phyloP scores from a whole-genome alignment of 495 filamentous ascomycete species.

The Talaromyces borbonicus region DNA sequence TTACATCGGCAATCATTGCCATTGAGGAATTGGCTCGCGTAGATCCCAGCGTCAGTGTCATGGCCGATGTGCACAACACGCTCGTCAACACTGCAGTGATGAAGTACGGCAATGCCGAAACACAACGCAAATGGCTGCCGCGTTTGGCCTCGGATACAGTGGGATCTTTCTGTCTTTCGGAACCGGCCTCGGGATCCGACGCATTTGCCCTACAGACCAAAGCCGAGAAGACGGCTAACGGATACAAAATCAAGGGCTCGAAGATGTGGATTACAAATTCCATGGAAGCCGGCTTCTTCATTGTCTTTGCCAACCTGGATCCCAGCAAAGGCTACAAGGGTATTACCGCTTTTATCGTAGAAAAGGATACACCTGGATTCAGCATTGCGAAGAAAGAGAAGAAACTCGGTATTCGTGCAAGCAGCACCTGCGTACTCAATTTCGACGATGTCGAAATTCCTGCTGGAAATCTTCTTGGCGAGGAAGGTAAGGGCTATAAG shows the following conservation, averaged over 20 bases:
- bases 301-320: slow-evolving; percentile 94
- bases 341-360: slow-evolving; percentile 92
- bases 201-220: slow-evolving; percentile 91
- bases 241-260: slow-evolving; percentile 77
- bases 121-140: slow-evolving; percentile 80
- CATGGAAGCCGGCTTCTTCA: slow-evolving; percentile 88
- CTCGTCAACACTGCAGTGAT: slow-evolving; percentile 89
- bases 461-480: slow-evolving; percentile 75
- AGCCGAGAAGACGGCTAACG: slow-evolving; percentile 64
- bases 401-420: slow-evolving; percentile 94
- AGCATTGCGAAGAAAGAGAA: slow-evolving; percentile 98
- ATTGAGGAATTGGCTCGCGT: slow-evolving; percentile 95
- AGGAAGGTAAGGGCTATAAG: slow-evolving; percentile 91
- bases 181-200: slow-evolving; percentile 88
- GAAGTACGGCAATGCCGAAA: slow-evolving; percentile 66
- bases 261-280: slow-evolving; percentile 99
- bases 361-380: slow-evolving; percentile 84
- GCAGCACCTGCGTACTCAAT: slow-evolving; percentile 92
- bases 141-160: slow-evolving; percentile 81
- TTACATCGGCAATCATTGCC: slow-evolving; percentile 87
- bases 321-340: slow-evolving; percentile 85
- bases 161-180: slow-evolving; percentile 92
- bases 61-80: slow-evolving; percentile 96
- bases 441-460: slow-evolving; percentile 95
- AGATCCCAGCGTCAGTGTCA: slow-evolving; percentile 87